A percentile compares a stretch with the other conserved stretches of the same genome.
Evolutionary conservation across 2,329 filamentous ascomycete species (phyloP).

Genomic region (Elsinoe fawcettii): DNA sequence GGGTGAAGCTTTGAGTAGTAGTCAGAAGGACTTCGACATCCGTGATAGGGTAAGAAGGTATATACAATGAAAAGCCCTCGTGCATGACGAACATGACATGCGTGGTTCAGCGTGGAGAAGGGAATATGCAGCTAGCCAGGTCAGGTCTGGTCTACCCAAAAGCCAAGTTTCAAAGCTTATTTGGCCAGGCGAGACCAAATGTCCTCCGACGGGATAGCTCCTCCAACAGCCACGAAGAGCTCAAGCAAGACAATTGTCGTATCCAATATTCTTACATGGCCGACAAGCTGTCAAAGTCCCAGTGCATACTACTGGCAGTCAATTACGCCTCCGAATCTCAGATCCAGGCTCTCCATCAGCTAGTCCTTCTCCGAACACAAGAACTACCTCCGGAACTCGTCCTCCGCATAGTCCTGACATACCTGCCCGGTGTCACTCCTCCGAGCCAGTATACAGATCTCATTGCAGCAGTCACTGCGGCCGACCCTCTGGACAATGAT

Average conservation of each 20-base stretch:
- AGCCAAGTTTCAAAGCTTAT: slow-evolving; percentile 7
- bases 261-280: slow-evolving; percentile 17
- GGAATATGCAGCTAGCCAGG: background rate
- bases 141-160: background rate
- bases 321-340: slow-evolving; percentile 61
- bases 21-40: background rate
- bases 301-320: slow-evolving; percentile 64
- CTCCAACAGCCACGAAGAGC: background rate
- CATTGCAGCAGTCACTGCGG: slow-evolving; percentile 49
- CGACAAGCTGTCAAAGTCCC: slow-evolving; percentile 51
- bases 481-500: slow-evolving; percentile 38
- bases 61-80: background rate
- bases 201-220: background rate
- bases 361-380: background rate
- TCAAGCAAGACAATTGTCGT: background rate
- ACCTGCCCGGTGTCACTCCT: slow-evolving; percentile 63
- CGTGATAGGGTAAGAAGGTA: background rate
- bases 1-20: background rate
- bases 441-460: slow-evolving; percentile 57
- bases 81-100: background rate
- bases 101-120: background rate
- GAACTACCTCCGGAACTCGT: slow-evolving; percentile 57
- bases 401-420: slow-evolving; percentile 66
- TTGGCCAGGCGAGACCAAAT: background rate
- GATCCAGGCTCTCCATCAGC: slow-evolving; percentile 51